A percentile compares a stretch with the other conserved stretches of the same genome.
Evolutionary conservation across 1,284 basidiomycete genomes (phyloP).

Genomic region (Cystobasidium sp.): DNA sequence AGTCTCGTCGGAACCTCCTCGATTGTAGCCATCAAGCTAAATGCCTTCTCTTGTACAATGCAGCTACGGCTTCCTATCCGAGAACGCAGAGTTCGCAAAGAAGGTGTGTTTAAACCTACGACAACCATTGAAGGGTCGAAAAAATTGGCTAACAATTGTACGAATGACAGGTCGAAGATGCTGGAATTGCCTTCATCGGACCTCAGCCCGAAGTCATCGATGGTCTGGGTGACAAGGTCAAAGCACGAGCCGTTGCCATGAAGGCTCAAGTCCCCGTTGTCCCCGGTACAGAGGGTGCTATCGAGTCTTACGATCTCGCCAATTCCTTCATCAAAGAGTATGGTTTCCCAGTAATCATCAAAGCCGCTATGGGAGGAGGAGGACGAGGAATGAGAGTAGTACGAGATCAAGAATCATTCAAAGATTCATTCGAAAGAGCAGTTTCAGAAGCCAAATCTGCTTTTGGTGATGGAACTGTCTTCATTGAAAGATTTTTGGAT

Average conservation of each 20-base stretch:
- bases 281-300: slow-evolving; percentile 94
- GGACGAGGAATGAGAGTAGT: slow-evolving; percentile 99
- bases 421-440: slow-evolving; percentile 87
- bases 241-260: slow-evolving; percentile 85
- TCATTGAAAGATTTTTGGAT: slow-evolving; percentile 75
- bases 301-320: slow-evolving; percentile 79
- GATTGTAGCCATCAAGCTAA: not conserved
- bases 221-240: slow-evolving; percentile 97
- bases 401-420: slow-evolving; percentile 86
- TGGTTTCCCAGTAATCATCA: slow-evolving; percentile 80
- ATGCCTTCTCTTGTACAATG: not conserved
- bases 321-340: slow-evolving; percentile 89
- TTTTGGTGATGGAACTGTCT: slow-evolving; percentile 97
- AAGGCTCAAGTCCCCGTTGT: slow-evolving; percentile 92
- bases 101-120: slow-evolving; percentile 60
- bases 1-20: slow-evolving; percentile 17
- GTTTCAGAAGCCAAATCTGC: slow-evolving; percentile 93
- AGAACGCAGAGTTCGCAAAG: slow-evolving; percentile 92
- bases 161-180: slow-evolving; percentile 91
- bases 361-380: slow-evolving; percentile 85
- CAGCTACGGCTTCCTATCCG: slow-evolving; percentile 96
- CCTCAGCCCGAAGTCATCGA: slow-evolving; percentile 97
- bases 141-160: too few species aligned
- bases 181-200: slow-evolving; percentile 96
- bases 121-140: not conserved